These are phyloP conservation scores for Canna indica DNA, from an alignment of 176 grass and related monocot genomes.

Conservation along the genomic window DNA sequence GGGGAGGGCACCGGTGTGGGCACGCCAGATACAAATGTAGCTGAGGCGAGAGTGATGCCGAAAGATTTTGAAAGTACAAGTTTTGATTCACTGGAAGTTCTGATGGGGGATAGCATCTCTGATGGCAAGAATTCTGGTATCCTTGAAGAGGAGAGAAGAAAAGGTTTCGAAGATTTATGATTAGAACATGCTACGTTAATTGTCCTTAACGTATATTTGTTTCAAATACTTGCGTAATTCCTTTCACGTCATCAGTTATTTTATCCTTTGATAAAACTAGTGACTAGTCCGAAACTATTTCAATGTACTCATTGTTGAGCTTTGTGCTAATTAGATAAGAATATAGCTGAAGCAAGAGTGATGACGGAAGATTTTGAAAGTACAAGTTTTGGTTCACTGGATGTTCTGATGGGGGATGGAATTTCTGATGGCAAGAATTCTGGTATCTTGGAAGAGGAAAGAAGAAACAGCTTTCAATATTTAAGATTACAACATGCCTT, in stretches of 20 bases:
- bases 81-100: slow-evolving; percentile 1
- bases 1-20: slow-evolving; percentile 26
- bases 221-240: too few relatives aligned
- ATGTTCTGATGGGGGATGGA: slow-evolving; percentile 28
- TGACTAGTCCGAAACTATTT: too few relatives aligned
- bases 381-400: slow-evolving; percentile 5
- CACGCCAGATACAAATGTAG: slow-evolving; percentile 27
- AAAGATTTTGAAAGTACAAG: slow-evolving; percentile 38
- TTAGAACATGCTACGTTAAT: slow-evolving; percentile 20
- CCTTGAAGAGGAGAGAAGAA: slow-evolving; percentile 44
- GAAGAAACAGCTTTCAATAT: slow-evolving; percentile 38
- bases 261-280: too few relatives aligned
- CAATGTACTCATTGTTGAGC: too few relatives aligned
- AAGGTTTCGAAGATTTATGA: slow-evolving; percentile 33
- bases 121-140: neutral
- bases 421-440: neutral
- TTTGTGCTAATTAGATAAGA: slow-evolving; percentile 29
- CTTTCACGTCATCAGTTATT: too few relatives aligned
- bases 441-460: slow-evolving; percentile 31
- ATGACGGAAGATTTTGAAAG: slow-evolving; percentile 41
- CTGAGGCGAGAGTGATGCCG: slow-evolving; percentile 39
- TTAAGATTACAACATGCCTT: slow-evolving; percentile 28
- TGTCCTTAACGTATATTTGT: neutral
- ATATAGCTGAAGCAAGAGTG: slow-evolving; percentile 30
- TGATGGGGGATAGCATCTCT: slow-evolving; percentile 26